Base-by-base conservation (phyloP, 2,329 filamentous ascomycete genomes). In the Ascochyta lentis region DNA sequence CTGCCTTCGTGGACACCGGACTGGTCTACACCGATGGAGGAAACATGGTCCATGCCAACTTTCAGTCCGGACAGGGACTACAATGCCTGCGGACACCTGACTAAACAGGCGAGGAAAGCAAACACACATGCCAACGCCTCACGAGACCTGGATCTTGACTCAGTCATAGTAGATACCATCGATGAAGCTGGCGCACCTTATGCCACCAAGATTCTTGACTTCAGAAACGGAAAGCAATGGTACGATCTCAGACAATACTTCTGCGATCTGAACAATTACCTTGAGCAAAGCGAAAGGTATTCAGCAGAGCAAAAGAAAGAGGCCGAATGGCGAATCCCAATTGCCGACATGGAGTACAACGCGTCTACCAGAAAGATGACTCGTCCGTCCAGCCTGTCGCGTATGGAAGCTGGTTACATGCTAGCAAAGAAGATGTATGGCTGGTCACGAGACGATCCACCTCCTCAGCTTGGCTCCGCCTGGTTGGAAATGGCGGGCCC, bases 1-100 rank as follows among this genome's bases (percentile, higher is more conserved):
- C 41, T 61, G 2, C 59, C 59, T 15, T 59, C 59, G n/a, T 61
- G 56, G 59, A 57, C 55, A 13, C 59, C 59, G 7, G 59, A 60
- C 43, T 62, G 60, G 60, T 49, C 54, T 10, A 57, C 33, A 9
- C 22, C 10, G 16, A 50, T 16, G n/a, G 8, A 34, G n/a, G 33
- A 34, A 34, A 15, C 33, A 34, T 34, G 33, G 33, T 34, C 33
- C 12, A 12, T 33, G 29, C 29, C 29, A 12, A 33, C 29, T 15
- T 33, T 33, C 29, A 33, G 4, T 12, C 29, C 29, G 4, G 29
- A 33, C 10, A 49, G 10, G 6, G 26, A 19, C 29, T 61, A 31
- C 43, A 48, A 42, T 34, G 59, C 59, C 16, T 49, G 24, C 16
- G 48, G 52, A 6, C 15, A 35, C 16, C 13, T 33, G 29, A 26